Conservation (phyloP, 805 yeast genomes). For the Ogataea populi-albae region DNA sequence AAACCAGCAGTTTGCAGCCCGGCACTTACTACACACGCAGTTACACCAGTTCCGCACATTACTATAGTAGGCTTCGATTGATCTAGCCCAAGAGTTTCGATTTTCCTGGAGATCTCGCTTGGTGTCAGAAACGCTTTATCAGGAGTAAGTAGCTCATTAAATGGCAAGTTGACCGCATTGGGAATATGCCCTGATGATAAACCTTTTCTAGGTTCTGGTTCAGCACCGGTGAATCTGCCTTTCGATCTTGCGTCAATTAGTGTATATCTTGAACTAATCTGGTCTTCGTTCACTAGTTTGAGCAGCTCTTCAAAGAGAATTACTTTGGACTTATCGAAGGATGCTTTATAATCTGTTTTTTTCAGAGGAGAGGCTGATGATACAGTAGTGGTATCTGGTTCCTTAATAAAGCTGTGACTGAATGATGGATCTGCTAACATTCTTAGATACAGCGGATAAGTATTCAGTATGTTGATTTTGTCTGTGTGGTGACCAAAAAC, state of each 20-base stretch:
- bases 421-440: conserved; percentile 7
- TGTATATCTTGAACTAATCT: conserved; percentile 45
- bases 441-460: conserved; percentile 42
- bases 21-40: conserved; percentile 82
- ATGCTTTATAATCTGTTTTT: conserved; percentile 34
- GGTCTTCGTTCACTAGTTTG: conserved; percentile 50
- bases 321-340: conserved; percentile 47
- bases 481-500: conserved; percentile 65
- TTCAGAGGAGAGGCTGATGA: conserved; percentile 23
- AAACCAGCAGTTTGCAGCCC: conserved; percentile 62
- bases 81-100: conserved; percentile 40
- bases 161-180: conserved; percentile 76
- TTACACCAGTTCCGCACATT: conserved; percentile 96
- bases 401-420: too few species aligned
- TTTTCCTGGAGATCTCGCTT: conserved; percentile 44
- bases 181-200: conserved; percentile 88
- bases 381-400: conserved; percentile 18
- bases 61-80: conserved; percentile 67
- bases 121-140: conserved; percentile 47
- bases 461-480: conserved; percentile 66
- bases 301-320: conserved; percentile 65
- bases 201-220: conserved; percentile 88
- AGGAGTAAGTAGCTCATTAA: conserved; percentile 53
- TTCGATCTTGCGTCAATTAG: conserved; percentile 80
- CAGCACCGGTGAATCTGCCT: conserved; percentile 73